Evolutionary conservation across 164 flowering plant genomes (phyloP), one percentile per base, ranked within the genome.

Genomic region (Warburgia ugandensis): DNA sequence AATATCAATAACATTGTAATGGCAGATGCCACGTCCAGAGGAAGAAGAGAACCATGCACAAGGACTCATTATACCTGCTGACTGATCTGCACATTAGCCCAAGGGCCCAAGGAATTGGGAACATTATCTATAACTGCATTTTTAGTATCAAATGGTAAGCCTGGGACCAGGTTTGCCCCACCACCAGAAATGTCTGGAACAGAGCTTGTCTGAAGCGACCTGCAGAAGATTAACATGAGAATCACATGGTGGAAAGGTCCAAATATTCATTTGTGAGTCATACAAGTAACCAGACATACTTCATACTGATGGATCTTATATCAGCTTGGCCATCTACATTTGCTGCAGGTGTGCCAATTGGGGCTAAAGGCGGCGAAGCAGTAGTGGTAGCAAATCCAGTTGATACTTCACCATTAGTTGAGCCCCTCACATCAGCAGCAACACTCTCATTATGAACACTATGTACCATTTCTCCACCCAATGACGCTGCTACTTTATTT

Each of bases 311-410:
- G 9, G 76, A 52, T 70, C 71, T 77, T 12, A 16, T 58, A 53
- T 73, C 81, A 58, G 77, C 50, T 44, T 66, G 76, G 28, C 55
- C 36, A 62, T 82, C 94, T 69, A 53, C 17, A 56, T 65, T 73
- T 48, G 60, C 43, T 32, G 94, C 52, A 57, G 94, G 86, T 45
- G 98, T 83, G 42, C 98, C 95, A 62, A 83, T 83, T 19, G 92
- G 92, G 38, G 90, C 78, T 68, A 80, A 53, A 30, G 76, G 76
- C 47, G 78, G 94, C 12, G 90, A 72, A 21, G 56, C 65, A 12
- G 56, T 40, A 28, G 52, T 29, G 20, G 67, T 39, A 51, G 49
- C 61, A n/a, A n/a, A n/a, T n/a, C n/a, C n/a, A 31, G 76, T 29
- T 35, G 89, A 61, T 42, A 58, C 66, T 54, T 84, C 84, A 52